A percentile compares a stretch with the other conserved stretches of the same genome.
Evolutionary conservation across 2,329 filamentous ascomycete species (phyloP).

Genomic region (Dactylonectria macrodidyma): DNA sequence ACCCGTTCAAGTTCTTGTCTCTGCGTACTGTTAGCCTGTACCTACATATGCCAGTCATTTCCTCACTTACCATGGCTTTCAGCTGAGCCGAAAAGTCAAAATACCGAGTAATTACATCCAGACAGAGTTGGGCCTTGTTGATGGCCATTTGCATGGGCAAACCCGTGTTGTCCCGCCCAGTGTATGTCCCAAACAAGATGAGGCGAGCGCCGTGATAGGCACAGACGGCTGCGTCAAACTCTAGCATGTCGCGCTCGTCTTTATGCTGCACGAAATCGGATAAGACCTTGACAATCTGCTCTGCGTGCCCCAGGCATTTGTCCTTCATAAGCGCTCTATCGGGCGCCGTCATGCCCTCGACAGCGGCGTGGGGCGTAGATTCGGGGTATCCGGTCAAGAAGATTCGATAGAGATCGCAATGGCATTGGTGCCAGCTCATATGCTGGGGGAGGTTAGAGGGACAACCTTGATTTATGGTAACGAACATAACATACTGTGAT

Average conservation of each 20-base stretch:
- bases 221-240: constrained; percentile 60
- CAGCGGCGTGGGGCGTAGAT: constrained; percentile 53
- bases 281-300: constrained; percentile 53
- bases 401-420: constrained; percentile 62
- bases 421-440: constrained; percentile 57
- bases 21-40: constrained; percentile 19
- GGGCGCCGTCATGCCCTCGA: constrained; percentile 48
- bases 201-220: constrained; percentile 59
- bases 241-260: constrained; percentile 49
- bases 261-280: constrained; percentile 54
- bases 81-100: constrained; percentile 49
- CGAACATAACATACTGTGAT: constrained; percentile 38
- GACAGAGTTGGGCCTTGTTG: constrained; percentile 43
- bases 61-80: constrained; percentile 41
- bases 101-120: constrained; percentile 45
- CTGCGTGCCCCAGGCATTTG: constrained; percentile 56
- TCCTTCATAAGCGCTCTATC: constrained; percentile 46
- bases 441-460: constrained; percentile 32
- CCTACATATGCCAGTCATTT: accelerated
- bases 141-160: constrained; percentile 48
- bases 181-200: constrained; percentile 53
- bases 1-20: constrained; percentile 47
- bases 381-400: constrained; percentile 59
- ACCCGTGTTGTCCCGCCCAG: constrained; percentile 43
- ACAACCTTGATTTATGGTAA: accelerated